Conservation (phyloP, 176 grass and related monocot species). For the Avena sativa region DNA sequence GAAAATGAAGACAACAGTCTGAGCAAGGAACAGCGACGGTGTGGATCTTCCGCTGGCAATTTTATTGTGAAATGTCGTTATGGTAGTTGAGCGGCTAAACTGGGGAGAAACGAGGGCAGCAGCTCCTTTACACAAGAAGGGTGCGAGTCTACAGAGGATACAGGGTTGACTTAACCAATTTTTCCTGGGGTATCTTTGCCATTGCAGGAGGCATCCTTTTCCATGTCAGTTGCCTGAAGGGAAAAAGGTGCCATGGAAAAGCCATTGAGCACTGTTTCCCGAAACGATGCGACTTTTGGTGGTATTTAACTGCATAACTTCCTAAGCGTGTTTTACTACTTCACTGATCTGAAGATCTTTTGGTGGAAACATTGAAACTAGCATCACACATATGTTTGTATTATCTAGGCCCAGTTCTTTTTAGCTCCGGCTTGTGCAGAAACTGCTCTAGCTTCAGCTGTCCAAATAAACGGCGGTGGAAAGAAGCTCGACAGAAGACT, state of each 20-base stretch:
- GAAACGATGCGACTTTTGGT: background rate
- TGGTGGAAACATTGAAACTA: slow-evolving; percentile 11
- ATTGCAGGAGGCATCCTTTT: background rate
- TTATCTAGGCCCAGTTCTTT: background rate
- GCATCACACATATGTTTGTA: background rate
- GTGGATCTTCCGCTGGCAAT: background rate
- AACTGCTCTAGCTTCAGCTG: too few species aligned
- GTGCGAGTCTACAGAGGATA: background rate
- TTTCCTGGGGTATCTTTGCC: background rate
- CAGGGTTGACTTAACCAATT: background rate
- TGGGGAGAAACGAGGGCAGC: background rate
- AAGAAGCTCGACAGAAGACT: too few species aligned
- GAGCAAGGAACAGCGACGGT: background rate
- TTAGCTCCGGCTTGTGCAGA: too few species aligned
- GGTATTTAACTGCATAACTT: slow-evolving; percentile 3
- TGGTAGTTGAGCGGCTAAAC: background rate
- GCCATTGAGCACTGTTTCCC: background rate
- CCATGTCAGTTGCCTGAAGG: background rate
- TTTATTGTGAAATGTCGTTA: background rate
- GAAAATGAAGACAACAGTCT: background rate
- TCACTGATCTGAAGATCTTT: slow-evolving; percentile 1
- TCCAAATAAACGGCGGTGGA: too few species aligned
- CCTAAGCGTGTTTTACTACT: background rate
- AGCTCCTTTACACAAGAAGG: background rate
- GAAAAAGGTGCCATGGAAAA: slow-evolving; percentile 7